phyloP scores from a whole-genome alignment of 805 yeast species.

The Yamadazyma akitaensis region DNA sequence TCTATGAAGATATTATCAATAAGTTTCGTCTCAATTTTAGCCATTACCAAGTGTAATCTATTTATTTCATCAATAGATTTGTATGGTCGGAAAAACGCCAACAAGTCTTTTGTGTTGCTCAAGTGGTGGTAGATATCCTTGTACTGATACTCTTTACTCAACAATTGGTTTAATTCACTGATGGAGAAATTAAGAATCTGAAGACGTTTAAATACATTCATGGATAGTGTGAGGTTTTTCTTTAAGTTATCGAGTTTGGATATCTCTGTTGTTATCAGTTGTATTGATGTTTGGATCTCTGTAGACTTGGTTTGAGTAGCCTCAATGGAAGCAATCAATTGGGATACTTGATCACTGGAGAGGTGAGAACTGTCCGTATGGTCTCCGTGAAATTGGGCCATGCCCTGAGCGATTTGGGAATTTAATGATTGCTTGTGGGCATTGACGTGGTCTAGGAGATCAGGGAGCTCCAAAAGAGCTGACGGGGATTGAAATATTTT shows the following conservation, averaged over 20 bases:
- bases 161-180: slow-evolving; percentile 65
- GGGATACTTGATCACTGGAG: slow-evolving; percentile 30
- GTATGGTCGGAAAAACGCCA: slow-evolving; percentile 71
- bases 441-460: slow-evolving; percentile 47
- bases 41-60: slow-evolving; percentile 55
- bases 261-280: slow-evolving; percentile 71
- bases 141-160: slow-evolving; percentile 44
- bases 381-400: slow-evolving; percentile 25
- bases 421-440: slow-evolving; percentile 50
- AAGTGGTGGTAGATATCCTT: slow-evolving; percentile 57
- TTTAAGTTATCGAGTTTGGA: slow-evolving; percentile 78
- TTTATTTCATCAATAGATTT: slow-evolving; percentile 82
- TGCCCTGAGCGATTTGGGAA: slow-evolving; percentile 37
- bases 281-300: slow-evolving; percentile 59
- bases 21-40: slow-evolving; percentile 55
- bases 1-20: slow-evolving; percentile 71
- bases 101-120: slow-evolving; percentile 69
- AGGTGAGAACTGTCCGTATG: slow-evolving; percentile 5
- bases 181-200: slow-evolving; percentile 63
- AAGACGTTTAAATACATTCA: slow-evolving; percentile 81
- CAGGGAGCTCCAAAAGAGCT: slow-evolving; percentile 49
- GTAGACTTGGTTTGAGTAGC: slow-evolving; percentile 47
- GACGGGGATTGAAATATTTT: slow-evolving; percentile 50
- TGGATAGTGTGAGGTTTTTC: slow-evolving; percentile 74
- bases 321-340: slow-evolving; percentile 43